A percentile compares a stretch with the other conserved stretches of the same genome.
These are phyloP conservation scores for Eimeria acervulina DNA, from an alignment of 169 alveolate species.

Conservation along the genomic window DNA sequence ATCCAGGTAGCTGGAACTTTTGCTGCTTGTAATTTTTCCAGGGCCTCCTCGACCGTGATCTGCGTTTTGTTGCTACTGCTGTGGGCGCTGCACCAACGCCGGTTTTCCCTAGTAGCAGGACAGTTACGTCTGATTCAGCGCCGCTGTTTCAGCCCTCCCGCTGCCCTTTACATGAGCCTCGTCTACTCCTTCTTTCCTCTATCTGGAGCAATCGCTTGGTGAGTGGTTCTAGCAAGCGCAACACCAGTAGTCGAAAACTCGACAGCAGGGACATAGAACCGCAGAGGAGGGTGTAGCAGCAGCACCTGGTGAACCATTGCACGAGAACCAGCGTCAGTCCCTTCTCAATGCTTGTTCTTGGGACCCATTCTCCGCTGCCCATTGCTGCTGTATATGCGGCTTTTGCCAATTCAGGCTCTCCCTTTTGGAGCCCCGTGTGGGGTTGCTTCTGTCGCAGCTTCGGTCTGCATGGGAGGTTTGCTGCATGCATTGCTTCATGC, in stretches of 20 bases:
- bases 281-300: background rate
- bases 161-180: constrained; percentile 48
- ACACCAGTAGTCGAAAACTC: background rate
- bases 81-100: constrained; percentile 66
- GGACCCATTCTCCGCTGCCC: background rate
- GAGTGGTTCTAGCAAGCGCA: background rate
- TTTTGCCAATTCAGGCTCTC: constrained; percentile 48
- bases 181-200: constrained; percentile 67
- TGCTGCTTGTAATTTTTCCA: background rate
- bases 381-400: background rate
- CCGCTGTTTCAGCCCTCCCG: constrained; percentile 69
- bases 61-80: constrained; percentile 61
- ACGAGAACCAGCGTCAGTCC: background rate
- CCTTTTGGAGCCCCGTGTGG: constrained; percentile 71
- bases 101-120: constrained; percentile 47
- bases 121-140: constrained; percentile 35
- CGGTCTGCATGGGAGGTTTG: constrained; percentile 75
- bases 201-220: constrained; percentile 59
- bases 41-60: constrained; percentile 38
- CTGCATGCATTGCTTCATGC: constrained; percentile 70
- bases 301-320: background rate
- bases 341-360: background rate
- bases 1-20: background rate
- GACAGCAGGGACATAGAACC: background rate
- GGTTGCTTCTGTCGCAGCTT: constrained; percentile 58